Percentiles rank a stretch among this genome's conserved stretches.
Conservation (phyloP, 2,329 filamentous ascomycete species). For the Zymoseptoria tritici region DNA sequence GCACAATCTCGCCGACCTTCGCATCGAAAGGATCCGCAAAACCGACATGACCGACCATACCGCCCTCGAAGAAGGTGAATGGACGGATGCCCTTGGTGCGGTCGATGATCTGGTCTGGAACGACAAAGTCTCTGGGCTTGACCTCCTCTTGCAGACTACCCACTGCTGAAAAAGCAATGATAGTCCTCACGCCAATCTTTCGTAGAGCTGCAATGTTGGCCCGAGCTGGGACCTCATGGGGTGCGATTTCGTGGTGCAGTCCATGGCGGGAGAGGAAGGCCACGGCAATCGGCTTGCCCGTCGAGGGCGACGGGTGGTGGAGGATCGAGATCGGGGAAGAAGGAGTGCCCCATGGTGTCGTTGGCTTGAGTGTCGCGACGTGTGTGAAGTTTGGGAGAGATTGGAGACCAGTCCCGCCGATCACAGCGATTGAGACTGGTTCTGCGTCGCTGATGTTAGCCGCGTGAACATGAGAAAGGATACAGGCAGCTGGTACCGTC, state of each 20-base stretch:
- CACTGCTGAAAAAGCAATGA: constrained; percentile 93
- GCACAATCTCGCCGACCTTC: constrained; percentile 66
- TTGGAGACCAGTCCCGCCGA: constrained; percentile 76
- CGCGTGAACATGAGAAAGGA: neutral
- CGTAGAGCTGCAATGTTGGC: constrained; percentile 98
- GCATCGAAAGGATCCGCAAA: constrained; percentile 94
- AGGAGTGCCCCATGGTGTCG: constrained; percentile 83
- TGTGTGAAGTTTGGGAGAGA: constrained; percentile 80
- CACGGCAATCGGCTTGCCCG: constrained; percentile 53
- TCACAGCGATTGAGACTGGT: constrained; percentile 45
- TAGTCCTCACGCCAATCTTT: constrained; percentile 75
- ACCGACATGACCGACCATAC: constrained; percentile 86
- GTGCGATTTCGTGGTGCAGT: constrained; percentile 76
- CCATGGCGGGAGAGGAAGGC: constrained; percentile 95
- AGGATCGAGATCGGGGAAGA: constrained; percentile 76
- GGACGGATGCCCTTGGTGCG: constrained; percentile 90
- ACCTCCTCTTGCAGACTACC: constrained; percentile 88
- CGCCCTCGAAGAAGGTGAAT: constrained; percentile 91
- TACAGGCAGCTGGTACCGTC: constrained; percentile 15
- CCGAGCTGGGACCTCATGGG: constrained; percentile 87
- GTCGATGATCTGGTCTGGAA: constrained; percentile 95
- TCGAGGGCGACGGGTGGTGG: constrained; percentile 70
- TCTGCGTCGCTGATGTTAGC: constrained; percentile 25
- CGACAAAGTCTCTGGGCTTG: constrained; percentile 90
- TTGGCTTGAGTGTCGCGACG: constrained; percentile 66